Evolutionary conservation across 1,139 yeast species (phyloP).

Genomic region (Zygosaccharomyces sapae): DNA sequence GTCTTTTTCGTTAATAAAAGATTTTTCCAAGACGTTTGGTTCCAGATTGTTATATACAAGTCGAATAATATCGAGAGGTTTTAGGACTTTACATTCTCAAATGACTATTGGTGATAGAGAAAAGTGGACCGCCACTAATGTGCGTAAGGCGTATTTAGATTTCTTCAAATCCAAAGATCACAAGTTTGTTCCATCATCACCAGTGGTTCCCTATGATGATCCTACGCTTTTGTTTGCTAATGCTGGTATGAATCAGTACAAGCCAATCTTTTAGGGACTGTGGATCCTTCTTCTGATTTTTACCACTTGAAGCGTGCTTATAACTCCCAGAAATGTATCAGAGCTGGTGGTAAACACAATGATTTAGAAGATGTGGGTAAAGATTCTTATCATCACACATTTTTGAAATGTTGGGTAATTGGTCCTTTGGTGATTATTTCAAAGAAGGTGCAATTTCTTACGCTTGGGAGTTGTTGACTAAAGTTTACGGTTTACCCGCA

Average conservation of each 20-base stretch:
- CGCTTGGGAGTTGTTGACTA: constrained; percentile 88
- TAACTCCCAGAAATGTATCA: constrained; percentile 95
- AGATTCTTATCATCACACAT: constrained; percentile 96
- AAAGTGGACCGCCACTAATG: constrained; percentile 67
- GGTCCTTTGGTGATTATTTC: constrained; percentile 99
- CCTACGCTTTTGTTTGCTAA: constrained; percentile 93
- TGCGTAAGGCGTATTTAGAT: constrained; percentile 81
- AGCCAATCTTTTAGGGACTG: constrained; percentile 96
- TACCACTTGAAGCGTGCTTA: constrained; percentile 81
- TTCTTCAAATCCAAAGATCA: constrained; percentile 69
- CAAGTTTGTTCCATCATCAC: constrained; percentile 82
- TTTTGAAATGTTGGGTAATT: constrained; percentile 98
- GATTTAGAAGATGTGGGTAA: constrained; percentile 98
- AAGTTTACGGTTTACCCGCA: constrained; percentile 70
- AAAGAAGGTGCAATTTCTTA: constrained; percentile 84
- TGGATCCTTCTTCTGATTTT: constrained; percentile 88
- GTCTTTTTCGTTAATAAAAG: constrained; percentile 7
- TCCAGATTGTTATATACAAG: constrained; percentile 1
- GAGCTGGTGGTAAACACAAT: constrained; percentile 99
- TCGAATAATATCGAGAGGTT: constrained; percentile 8
- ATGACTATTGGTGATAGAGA: constrained; percentile 37
- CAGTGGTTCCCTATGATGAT: constrained; percentile 96
- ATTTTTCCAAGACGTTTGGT: constrained; percentile 6
- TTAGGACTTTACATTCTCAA: constrained; percentile 8
- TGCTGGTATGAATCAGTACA: constrained; percentile 99